phyloP scores from a whole-genome alignment of 2,329 filamentous ascomycete species.

The Boeremia lycopersici region DNA sequence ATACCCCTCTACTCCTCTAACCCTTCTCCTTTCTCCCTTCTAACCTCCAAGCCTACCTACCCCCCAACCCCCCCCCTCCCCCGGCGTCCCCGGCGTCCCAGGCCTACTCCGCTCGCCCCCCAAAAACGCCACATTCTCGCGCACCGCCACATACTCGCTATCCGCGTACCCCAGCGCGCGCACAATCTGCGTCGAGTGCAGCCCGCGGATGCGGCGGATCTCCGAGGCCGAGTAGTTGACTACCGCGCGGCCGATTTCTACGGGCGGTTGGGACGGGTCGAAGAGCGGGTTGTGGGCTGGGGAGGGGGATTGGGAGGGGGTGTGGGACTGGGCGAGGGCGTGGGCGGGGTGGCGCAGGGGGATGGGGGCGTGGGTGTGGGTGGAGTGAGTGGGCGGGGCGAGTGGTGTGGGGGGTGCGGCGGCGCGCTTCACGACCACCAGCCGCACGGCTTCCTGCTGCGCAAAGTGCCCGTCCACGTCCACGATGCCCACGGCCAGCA shows the following conservation, averaged over 20 bases:
- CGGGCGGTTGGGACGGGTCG: slow-evolving; percentile 45
- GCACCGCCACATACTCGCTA: slow-evolving; percentile 88
- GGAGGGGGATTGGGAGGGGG: slow-evolving; percentile 4
- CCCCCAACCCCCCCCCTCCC: too few species aligned
- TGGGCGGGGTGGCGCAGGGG: slow-evolving; percentile 24
- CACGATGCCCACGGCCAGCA: slow-evolving; percentile 89
- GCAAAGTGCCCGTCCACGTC: slow-evolving; percentile 87
- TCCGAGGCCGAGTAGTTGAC: slow-evolving; percentile 92
- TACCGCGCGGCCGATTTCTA: slow-evolving; percentile 84
- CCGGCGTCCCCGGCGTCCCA: slow-evolving; percentile 33
- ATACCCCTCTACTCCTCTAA: too few species aligned
- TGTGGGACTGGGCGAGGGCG: slow-evolving; percentile 4
- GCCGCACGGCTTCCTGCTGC: slow-evolving; percentile 87
- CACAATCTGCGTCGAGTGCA: slow-evolving; percentile 81
- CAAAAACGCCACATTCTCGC: slow-evolving; percentile 85
- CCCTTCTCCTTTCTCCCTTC: too few species aligned
- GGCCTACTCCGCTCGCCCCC: slow-evolving; percentile 47
- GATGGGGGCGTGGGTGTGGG: slow-evolving; percentile 26
- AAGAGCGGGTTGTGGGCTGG: slow-evolving; percentile 25
- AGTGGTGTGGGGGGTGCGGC: not conserved
- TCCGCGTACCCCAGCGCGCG: slow-evolving; percentile 86
- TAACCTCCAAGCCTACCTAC: too few species aligned
- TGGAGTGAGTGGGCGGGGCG: slow-evolving; percentile 17
- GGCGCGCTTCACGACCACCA: slow-evolving; percentile 78
- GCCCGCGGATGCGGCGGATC: slow-evolving; percentile 81